These are phyloP conservation scores for Raphidocelis subcapitata DNA, from an alignment of 139 green algal genomes.

Conservation along the genomic window DNA sequence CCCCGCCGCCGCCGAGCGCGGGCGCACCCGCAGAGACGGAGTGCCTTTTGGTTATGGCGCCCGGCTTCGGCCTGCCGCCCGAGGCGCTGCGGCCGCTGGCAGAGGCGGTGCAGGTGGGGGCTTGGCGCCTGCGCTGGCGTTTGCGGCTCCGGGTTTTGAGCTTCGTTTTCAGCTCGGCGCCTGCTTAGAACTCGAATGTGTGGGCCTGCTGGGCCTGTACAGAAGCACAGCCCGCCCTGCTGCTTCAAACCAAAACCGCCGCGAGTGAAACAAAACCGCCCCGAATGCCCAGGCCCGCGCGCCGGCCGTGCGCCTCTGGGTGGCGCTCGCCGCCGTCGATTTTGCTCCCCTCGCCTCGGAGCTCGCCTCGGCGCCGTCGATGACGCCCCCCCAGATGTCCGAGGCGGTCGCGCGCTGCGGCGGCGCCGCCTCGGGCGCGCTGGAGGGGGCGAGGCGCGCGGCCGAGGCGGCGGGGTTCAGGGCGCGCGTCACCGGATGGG, in stretches of 20 bases:
- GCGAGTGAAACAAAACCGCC: background rate
- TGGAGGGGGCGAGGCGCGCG: conserved; percentile 2
- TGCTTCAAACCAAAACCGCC: background rate
- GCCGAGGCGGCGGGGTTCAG: conserved; percentile 16
- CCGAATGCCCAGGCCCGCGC: background rate
- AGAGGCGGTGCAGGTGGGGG: conserved; percentile 12
- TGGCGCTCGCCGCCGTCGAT: background rate
- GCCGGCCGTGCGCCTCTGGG: background rate
- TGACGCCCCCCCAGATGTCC: background rate
- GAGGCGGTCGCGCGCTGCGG: background rate
- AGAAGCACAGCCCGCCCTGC: background rate
- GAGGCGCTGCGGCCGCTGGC: conserved; percentile 7
- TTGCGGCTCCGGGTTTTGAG: no score
- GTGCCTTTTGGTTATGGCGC: conserved; percentile 18
- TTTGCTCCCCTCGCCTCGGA: background rate
- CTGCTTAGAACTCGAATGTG: background rate
- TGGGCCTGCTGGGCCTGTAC: background rate
- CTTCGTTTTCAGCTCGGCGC: no score
- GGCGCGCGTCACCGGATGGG: conserved; percentile 13
- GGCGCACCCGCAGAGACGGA: conserved; percentile 14
- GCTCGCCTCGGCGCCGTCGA: background rate
- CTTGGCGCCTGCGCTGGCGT: no score
- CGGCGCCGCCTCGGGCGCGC: background rate
- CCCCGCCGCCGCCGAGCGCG: background rate
- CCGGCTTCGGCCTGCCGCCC: background rate